phyloP scores from a whole-genome alignment of 352 stramenopile species.

The Thalassiosira allenii region DNA sequence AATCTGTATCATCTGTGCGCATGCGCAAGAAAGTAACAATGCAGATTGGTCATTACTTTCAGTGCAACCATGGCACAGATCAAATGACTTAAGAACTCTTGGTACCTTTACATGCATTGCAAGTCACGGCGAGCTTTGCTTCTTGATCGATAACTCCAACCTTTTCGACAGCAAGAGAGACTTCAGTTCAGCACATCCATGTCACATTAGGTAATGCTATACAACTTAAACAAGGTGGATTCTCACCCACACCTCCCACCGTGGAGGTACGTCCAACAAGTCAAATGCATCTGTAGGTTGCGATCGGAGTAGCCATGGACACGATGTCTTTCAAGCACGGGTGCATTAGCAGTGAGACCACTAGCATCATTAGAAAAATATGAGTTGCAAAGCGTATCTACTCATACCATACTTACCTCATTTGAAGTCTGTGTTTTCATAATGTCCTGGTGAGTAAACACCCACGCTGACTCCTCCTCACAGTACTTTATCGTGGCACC shows the following conservation, averaged over 20 bases:
- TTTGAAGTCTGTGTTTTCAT: slow-evolving; percentile 7
- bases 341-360: slow-evolving; percentile 1
- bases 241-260: slow-evolving; percentile 26
- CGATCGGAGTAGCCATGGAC: slow-evolving; percentile 17
- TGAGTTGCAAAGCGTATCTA: too few relatives aligned
- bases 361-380: not conserved
- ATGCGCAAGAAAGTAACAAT: too few relatives aligned
- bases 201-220: too few relatives aligned
- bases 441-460: slow-evolving; percentile 29
- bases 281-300: slow-evolving; percentile 13
- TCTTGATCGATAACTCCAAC: not conserved
- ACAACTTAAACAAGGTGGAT: too few relatives aligned
- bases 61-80: too few relatives aligned
- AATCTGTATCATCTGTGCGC: slow-evolving; percentile 5
- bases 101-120: slow-evolving; percentile 18
- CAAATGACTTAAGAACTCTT: too few relatives aligned
- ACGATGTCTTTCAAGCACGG: too few relatives aligned
- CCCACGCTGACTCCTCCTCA: slow-evolving; percentile 18
- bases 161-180: too few relatives aligned
- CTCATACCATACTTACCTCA: too few relatives aligned
- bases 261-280: slow-evolving; percentile 21
- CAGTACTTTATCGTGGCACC: slow-evolving; percentile 37
- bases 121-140: slow-evolving; percentile 3
- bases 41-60: too few relatives aligned
- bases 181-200: too few relatives aligned